Conservation (phyloP, 2,329 filamentous ascomycete species). For the Alternaria sp. region DNA sequence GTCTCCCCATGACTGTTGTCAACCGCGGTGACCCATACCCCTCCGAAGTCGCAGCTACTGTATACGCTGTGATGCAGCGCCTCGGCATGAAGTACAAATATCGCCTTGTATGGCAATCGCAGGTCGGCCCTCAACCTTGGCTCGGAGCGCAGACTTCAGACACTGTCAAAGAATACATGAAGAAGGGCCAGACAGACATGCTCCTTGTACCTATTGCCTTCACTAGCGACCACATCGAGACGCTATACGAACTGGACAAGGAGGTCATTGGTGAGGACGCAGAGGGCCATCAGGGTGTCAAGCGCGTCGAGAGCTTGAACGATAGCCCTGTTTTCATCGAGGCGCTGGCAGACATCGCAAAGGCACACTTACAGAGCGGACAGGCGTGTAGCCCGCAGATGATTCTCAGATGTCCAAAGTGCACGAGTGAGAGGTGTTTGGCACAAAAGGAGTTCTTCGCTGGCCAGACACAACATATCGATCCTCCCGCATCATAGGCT, state of each 20-base stretch:
- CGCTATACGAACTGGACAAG: conserved; percentile 89
- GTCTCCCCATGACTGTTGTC: conserved; percentile 94
- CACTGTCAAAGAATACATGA: conserved; percentile 87
- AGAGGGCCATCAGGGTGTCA: conserved; percentile 66
- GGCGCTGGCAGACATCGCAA: conserved; percentile 86
- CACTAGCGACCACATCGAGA: conserved; percentile 99
- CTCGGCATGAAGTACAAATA: conserved; percentile 90
- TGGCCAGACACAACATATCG: conserved; percentile 47
- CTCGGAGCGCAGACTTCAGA: conserved; percentile 90
- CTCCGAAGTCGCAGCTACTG: conserved; percentile 92
- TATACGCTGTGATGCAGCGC: conserved; percentile 94
- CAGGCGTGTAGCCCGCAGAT: conserved; percentile 82
- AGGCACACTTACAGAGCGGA: conserved; percentile 76
- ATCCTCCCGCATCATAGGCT: conserved; percentile 15
- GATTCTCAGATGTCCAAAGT: conserved; percentile 89
- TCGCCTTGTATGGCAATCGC: conserved; percentile 95
- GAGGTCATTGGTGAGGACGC: conserved; percentile 89
- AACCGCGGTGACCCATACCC: conserved; percentile 97
- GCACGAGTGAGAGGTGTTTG: conserved; percentile 85
- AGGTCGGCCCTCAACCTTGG: conserved; percentile 95
- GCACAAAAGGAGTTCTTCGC: conserved; percentile 77
- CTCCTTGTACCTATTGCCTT: conserved; percentile 95
- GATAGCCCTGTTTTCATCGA: conserved; percentile 89
- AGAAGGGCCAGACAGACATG: conserved; percentile 90
- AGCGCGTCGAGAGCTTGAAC: conserved; percentile 91